Evolutionary conservation across 768 basidiomycete genomes (phyloP), one percentile per base, ranked within the genome.

Genomic region (Dictyophora rubrovolvata): DNA sequence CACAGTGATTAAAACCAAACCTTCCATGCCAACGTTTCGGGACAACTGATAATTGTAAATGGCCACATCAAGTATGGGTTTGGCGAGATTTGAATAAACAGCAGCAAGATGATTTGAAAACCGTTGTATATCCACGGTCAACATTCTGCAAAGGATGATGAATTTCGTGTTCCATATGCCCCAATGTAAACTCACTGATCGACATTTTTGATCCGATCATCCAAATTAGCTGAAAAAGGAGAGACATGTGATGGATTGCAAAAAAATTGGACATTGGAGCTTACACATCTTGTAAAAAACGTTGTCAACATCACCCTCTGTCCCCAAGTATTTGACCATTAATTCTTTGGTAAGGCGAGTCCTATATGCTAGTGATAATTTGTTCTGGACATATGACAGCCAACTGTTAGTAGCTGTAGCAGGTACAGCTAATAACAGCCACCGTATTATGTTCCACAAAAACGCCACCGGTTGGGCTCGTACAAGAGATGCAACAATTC

Each of bases 11-110:
- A 87, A 75, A 21, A 95, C 72, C 14, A 96, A 77, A 33, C 91
- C 93, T 69, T 98, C 95, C 4, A 93, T 93, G 16, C 95, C 95
- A 34, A 97, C 91, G 65, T 93, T 96, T 64, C 85, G 84, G 5
- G 92, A 89, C 7, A 98, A 77, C 68, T 97, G 94, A 63, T 92
- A 94, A 71, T 97, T 97, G 74, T 97, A 98, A 11, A 98, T 74
- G 50, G 95, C 90, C 51, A 89, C 87, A 66, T 97, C 95, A 37
- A 96, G 79, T 16, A 87, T 77, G 7, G 95, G 95, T 72, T 98
- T 98, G 23, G 93, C 93, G 42, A 97, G 73, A 69, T 97, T 97
- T 16, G 85, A 82, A 70, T 97, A 98, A 36, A 98, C 93, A 17
- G 91, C 91, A 12, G 95, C 93, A 6, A 98, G 79, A 67, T 91